These are phyloP conservation scores for Colletotrichum sp. DNA, from an alignment of 2,329 filamentous ascomycete species.

Conservation along the genomic window DNA sequence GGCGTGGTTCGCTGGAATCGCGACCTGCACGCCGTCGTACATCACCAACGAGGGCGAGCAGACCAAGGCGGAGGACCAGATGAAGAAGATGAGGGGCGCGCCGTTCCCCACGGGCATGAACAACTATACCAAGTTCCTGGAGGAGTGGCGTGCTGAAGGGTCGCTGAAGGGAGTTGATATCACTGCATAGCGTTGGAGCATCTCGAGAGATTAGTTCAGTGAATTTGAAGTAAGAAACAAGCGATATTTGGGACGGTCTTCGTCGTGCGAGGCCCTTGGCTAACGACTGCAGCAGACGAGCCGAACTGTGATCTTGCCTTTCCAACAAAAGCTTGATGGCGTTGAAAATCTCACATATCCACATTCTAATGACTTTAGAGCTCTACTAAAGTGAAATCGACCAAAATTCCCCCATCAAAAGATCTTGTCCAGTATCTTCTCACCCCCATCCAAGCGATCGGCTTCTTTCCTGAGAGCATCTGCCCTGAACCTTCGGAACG, in stretches of 20 bases:
- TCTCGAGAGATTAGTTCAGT: not conserved
- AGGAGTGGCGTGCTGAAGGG: slow-evolving; percentile 34
- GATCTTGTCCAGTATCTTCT: slow-evolving; percentile 14
- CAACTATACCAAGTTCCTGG: slow-evolving; percentile 30
- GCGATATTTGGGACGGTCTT: not conserved
- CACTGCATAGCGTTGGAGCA: not conserved
- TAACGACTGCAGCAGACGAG: not conserved
- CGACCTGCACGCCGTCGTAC: slow-evolving; percentile 61
- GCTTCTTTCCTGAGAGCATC: slow-evolving; percentile 68
- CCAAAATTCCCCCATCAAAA: not conserved
- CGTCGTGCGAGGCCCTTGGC: not conserved
- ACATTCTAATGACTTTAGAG: not conserved
- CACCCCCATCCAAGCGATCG: slow-evolving; percentile 51
- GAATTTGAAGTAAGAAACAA: not conserved
- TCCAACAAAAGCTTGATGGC: rapidly evolving
- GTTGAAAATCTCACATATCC: not conserved
- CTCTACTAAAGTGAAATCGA: not conserved
- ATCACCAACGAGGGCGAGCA: slow-evolving; percentile 50
- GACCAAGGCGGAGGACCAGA: slow-evolving; percentile 30
- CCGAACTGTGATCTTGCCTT: not conserved
- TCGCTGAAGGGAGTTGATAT: slow-evolving; percentile 26
- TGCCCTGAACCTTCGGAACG: slow-evolving; percentile 66
- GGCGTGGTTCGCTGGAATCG: slow-evolving; percentile 40
- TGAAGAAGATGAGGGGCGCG: slow-evolving; percentile 34
- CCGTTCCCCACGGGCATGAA: slow-evolving; percentile 36